These are phyloP conservation scores for Auricularia sp. DNA, from an alignment of 768 basidiomycete species.

Conservation along the genomic window DNA sequence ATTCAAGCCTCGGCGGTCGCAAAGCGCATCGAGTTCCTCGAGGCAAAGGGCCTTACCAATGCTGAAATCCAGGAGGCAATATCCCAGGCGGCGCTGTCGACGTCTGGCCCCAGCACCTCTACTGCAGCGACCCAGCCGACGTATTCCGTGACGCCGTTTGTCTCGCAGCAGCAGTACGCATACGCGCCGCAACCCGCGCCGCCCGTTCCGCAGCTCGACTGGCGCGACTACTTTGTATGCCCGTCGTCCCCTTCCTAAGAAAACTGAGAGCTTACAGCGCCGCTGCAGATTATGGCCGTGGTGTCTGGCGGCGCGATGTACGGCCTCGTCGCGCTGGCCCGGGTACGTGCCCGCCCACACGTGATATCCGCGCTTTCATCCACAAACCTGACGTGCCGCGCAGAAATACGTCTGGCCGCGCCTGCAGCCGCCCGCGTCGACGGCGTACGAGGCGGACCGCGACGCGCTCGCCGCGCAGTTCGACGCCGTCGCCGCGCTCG, in stretches of 20 bases:
- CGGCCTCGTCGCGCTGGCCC: conserved; percentile 69
- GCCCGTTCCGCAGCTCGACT: conserved; percentile 61
- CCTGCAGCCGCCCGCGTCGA: conserved; percentile 75
- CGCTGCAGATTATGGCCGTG: conserved; percentile 74
- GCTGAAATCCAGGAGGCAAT: conserved; percentile 82
- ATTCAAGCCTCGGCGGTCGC: conserved; percentile 67
- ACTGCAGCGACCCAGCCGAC: conserved; percentile 6
- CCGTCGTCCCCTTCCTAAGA: conserved; percentile 1
- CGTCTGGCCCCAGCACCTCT: conserved; percentile 12
- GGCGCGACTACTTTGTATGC: conserved; percentile 95
- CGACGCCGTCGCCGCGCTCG: conserved; percentile 71
- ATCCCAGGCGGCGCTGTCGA: conserved; percentile 39
- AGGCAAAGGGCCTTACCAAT: conserved; percentile 80
- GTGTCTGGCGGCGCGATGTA: conserved; percentile 80
- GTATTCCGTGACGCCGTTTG: conserved; percentile 26
- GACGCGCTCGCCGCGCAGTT: conserved; percentile 81
- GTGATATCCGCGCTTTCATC: not conserved
- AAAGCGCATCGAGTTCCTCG: conserved; percentile 87
- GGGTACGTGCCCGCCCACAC: conserved; percentile 32
- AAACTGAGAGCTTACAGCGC: conserved; percentile 17
- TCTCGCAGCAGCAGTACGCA: conserved; percentile 35
- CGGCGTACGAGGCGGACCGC: conserved; percentile 83
- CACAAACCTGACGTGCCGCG: not conserved
- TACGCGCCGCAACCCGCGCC: conserved; percentile 28
- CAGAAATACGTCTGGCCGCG: conserved; percentile 90